Evolutionary conservation across 2,329 filamentous ascomycete species (phyloP), one percentile per base, ranked within the genome.

Genomic region (Colletotrichum tanaceti): DNA sequence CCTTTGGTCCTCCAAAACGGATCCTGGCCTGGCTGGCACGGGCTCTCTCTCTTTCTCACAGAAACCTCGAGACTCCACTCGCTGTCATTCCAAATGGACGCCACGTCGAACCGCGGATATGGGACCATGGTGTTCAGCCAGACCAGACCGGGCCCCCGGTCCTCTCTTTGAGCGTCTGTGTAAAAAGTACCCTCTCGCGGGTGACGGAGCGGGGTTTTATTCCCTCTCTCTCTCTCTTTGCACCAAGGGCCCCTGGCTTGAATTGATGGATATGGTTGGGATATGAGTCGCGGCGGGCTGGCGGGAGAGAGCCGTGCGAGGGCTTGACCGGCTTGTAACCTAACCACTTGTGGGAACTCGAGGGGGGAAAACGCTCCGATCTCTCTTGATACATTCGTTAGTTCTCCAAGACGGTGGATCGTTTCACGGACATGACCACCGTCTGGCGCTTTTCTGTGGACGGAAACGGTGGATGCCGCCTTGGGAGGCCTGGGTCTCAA

Each of bases 61-160:
- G 41, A 32, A 44, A 22, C 43, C 32, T 16, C 5, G 16, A 35
- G 32, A 38, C 41, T 24, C 55, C 61, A 65, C 65, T 20, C n/a
- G 66, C 62, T 69, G 62, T 69, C 62, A 69, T 65, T 66, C 63
- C 66, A 55, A 69, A 69, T 69, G 57, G 55, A 47, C 55, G 22
- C 44, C 22, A 22, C 46, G 58, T 54, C 50, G 65, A 57, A 60
- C 63, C 66, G 66, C 62, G 66, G 66, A 69, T 69, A 62, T 69
- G 66, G 35, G 46, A 39, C 44, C 46, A 44, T 32, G 41, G 14
- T 46, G 39, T 47, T 47, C 35, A 10, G 28, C 43, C 39, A 47
- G 43, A 24, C 44, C 43, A 47, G 20, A 9, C 57, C 57, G 20
- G 57, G 57, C n/a, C 43, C 57, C 57, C 35, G 44, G 57, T 38